Percentiles rank a stretch among this genome's conserved stretches.
phyloP scores from a whole-genome alignment of 306 rosid species.

The Prunus campanulata region DNA sequence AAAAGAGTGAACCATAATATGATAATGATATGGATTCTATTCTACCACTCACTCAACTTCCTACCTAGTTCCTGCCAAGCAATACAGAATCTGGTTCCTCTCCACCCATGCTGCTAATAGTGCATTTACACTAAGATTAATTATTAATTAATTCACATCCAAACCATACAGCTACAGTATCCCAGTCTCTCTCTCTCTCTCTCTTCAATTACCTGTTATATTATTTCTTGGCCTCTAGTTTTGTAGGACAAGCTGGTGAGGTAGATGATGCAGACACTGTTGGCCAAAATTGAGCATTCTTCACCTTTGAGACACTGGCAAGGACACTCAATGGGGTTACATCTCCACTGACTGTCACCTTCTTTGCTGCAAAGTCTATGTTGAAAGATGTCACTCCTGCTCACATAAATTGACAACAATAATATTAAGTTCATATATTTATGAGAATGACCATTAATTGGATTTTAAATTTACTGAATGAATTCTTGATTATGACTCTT shows the following conservation, averaged over 20 bases:
- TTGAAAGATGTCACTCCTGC: constrained; percentile 83
- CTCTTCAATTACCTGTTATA: constrained; percentile 9
- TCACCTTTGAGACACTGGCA: constrained; percentile 85
- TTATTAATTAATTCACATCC: constrained; percentile 14
- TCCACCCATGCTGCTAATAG: constrained; percentile 14
- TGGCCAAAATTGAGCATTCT: constrained; percentile 90
- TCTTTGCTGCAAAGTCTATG: constrained; percentile 88
- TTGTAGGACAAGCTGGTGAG: constrained; percentile 15
- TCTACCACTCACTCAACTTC: constrained; percentile 1
- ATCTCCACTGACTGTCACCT: constrained; percentile 80
- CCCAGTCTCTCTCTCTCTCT: constrained; percentile 4
- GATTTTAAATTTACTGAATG: not conserved
- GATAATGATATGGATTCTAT: not conserved
- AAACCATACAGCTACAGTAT: not conserved
- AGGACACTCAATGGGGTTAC: constrained; percentile 69
- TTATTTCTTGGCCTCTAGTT: constrained; percentile 31
- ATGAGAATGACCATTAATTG: not conserved
- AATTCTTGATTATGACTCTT: not conserved
- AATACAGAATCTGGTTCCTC: constrained; percentile 12
- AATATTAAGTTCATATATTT: not conserved
- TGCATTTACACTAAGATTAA: constrained; percentile 35
- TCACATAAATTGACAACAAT: constrained; percentile 10
- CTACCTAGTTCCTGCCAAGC: constrained; percentile 14
- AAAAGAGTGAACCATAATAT: constrained; percentile 12
- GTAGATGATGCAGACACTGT: constrained; percentile 21